A percentile compares a stretch with the other conserved stretches of the same genome.
phyloP scores from a whole-genome alignment of 768 basidiomycete species.

The Mycena maculata region DNA sequence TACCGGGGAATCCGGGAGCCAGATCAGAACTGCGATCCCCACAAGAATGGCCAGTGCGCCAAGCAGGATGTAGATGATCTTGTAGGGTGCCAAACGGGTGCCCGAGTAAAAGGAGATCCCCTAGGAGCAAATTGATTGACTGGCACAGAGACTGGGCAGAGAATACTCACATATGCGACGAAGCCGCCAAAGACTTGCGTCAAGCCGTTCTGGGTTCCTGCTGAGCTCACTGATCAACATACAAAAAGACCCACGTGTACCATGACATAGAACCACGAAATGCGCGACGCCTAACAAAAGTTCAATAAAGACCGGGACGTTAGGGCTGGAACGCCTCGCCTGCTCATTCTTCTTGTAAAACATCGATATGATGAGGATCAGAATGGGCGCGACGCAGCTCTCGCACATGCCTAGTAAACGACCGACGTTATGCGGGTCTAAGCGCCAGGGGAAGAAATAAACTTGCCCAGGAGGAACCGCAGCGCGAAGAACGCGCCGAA shows the following conservation, averaged over 20 bases:
- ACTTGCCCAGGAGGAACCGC: conserved; percentile 67
- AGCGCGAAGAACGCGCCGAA: conserved; percentile 74
- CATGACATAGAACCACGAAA: conserved; percentile 78
- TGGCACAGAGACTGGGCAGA: background rate
- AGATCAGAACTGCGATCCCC: conserved; percentile 65
- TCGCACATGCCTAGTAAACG: conserved; percentile 68
- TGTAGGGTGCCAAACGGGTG: conserved; percentile 62
- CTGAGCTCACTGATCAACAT: background rate
- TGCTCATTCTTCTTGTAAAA: conserved; percentile 79
- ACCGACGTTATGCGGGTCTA: background rate
- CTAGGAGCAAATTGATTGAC: conserved; percentile 40
- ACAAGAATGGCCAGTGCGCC: conserved; percentile 71
- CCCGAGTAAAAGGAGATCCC: conserved; percentile 68
- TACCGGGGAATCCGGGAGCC: conserved; percentile 76
- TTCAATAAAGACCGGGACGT: background rate
- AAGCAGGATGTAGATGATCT: conserved; percentile 70
- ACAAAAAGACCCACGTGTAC: conserved; percentile 43
- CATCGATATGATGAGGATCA: conserved; percentile 73
- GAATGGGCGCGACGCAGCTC: conserved; percentile 64
- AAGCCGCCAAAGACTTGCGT: conserved; percentile 73
- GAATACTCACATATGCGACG: conserved; percentile 64
- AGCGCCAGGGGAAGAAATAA: background rate
- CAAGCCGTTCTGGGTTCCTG: conserved; percentile 60
- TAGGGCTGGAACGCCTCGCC: conserved; percentile 38
- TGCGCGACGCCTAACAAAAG: conserved; percentile 58